Evolutionary conservation across 345 rosid species (phyloP).

Genomic region (Durio zibethinus): DNA sequence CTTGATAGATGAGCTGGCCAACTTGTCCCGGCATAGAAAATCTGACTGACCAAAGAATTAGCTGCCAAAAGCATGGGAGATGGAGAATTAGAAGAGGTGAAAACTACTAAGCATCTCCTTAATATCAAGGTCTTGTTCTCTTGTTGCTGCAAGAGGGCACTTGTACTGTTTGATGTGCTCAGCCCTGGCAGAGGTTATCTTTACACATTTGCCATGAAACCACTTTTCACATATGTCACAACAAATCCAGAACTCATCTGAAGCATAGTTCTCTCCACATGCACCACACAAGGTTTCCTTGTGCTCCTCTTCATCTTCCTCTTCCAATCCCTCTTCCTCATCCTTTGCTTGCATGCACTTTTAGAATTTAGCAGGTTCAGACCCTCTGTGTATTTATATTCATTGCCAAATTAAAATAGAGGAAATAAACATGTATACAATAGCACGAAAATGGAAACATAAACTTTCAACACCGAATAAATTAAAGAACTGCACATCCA

Average conservation of each 20-base stretch:
- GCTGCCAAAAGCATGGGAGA: not conserved
- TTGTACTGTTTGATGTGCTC: slow-evolving; percentile 85
- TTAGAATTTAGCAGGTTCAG: slow-evolving; percentile 44
- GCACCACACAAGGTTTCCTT: slow-evolving; percentile 80
- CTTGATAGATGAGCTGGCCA: slow-evolving; percentile 16
- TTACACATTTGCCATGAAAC: slow-evolving; percentile 86
- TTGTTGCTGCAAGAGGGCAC: slow-evolving; percentile 84
- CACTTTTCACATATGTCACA: slow-evolving; percentile 82
- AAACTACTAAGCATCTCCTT: not conserved
- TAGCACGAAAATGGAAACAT: not conserved
- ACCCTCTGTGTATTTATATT: slow-evolving; percentile 41
- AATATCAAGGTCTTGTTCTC: slow-evolving; percentile 55
- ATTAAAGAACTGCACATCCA: not conserved
- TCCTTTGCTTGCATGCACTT: slow-evolving; percentile 38
- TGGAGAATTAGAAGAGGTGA: slow-evolving; percentile 10
- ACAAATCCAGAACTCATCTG: slow-evolving; percentile 84
- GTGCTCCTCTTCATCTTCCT: slow-evolving; percentile 55
- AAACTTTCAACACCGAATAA: not conserved
- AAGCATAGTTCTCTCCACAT: slow-evolving; percentile 69
- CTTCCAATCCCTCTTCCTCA: slow-evolving; percentile 47
- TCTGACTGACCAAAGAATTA: slow-evolving; percentile 23
- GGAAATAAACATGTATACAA: not conserved
- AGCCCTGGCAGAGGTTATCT: slow-evolving; percentile 81
- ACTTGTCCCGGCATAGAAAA: slow-evolving; percentile 13
- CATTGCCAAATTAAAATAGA: not conserved